Evolutionary conservation across 306 rosid species (phyloP), one percentile per base, ranked within the genome.

Genomic region (Rosa persica): DNA sequence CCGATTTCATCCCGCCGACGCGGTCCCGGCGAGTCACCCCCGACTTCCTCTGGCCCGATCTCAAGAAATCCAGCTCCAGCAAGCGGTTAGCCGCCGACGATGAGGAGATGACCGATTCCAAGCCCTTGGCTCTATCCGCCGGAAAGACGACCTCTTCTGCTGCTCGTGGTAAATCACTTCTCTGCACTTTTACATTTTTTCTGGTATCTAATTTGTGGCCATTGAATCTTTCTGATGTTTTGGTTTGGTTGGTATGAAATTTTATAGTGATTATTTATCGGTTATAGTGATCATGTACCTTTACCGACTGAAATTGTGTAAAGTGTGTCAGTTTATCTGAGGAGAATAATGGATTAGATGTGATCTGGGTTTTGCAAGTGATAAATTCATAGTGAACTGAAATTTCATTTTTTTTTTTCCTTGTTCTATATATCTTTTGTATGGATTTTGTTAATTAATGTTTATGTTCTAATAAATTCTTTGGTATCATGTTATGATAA

Each of bases 1-100:
- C 99, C 80, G 99, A 83, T 77, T 91, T 91, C 88, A 95, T 91
- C 48, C 86, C 92, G 58, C 84, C 93, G 44, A 69, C 54, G 3
- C 77, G 84, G 51, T 60, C 89, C 15, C 82, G 85, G 0, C 89
- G 85, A 10, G 81, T 91, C 43, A 93, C 94, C 0, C 85, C 98
- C 46, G 90, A 95, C 7, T 77, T 79, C 38, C 86, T 91, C 19
- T 90, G 95, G 98, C 87, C 94, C 0, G 85, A 89, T 85, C 93
- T 91, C 76, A 86, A 80, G 82, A 95, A 85, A 43, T 30, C 81
- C 47, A 34, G 77, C 19, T 79, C 81, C 0, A 83, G 70, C n/a
- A 86, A 80, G 78, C 42, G 80, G 1, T 81, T 84, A 73, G 75
- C 86, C 46, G 82, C 43, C 1, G 88, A 87, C 1, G 94, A 86